Evolutionary conservation across 495 filamentous ascomycete genomes (phyloP), one percentile per base, ranked within the genome.

Genomic region (Tuber calosporum): DNA sequence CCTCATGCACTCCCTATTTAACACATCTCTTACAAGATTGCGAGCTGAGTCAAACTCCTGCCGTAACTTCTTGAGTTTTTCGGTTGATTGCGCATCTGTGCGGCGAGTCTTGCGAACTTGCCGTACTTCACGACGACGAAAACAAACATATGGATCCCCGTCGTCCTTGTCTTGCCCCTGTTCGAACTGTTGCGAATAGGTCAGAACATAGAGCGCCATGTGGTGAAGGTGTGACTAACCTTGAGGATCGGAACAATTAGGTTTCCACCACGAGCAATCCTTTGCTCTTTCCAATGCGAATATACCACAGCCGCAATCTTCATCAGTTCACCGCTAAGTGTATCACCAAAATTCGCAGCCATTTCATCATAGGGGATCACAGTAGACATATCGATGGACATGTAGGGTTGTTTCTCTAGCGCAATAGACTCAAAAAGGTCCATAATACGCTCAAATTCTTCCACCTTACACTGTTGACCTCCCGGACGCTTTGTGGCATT

Each of bases 121-220:
- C 58, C 95, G 92, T 43, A 96, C 92, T 82, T 99, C 95, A 66
- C 96, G 92, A 71, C 96, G 91, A 75, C 95, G 90, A 87, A 99
- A 99, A 84, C 95, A 99, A 82, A 99, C 94, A 82, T 96, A 99
- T 71, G 95, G 96, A 84, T 99, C 95, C 77, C 91, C 87, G 78
- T 99, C 95, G 82, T 99, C 95, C 67, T 90, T 96, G 71, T 98
- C 95, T 81, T 90, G 89, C 68, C 93, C 91, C 58, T 89, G 93
- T 84, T 98, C 96, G 71, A 96, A 93, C 88, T 96, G 78, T 40
- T 37, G 43, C 22, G 19, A 19, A 13, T 34, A 40, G 30, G 39
- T 71, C 66, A 70, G 58, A 36, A 6, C 48, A 53, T 19, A 39
- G 62, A 70, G 42, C 30, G 45, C 22, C 48, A 68, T 34, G 38